Evolutionary conservation across 768 basidiomycete species (phyloP).

Genomic region (Tulasnella calospora): DNA sequence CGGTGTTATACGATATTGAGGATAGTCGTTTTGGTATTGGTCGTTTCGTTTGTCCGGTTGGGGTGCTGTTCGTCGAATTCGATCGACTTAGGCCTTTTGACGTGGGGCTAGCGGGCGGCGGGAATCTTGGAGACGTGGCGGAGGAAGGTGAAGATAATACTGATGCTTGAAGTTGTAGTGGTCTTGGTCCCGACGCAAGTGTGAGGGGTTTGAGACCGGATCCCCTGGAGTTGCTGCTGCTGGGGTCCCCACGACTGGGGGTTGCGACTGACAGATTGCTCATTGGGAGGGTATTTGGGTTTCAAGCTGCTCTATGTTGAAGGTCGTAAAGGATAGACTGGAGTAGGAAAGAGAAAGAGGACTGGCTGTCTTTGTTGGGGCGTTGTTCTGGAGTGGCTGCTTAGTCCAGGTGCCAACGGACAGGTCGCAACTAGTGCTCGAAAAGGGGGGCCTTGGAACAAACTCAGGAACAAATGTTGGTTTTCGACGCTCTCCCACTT

Average conservation of each 20-base stretch:
- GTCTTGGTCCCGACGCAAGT: slow-evolving; percentile 13
- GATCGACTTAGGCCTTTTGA: slow-evolving; percentile 12
- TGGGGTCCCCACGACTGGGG: neutral
- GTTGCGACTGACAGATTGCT: neutral
- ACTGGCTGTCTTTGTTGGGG: neutral
- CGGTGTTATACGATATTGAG: slow-evolving; percentile 37
- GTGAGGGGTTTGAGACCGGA: slow-evolving; percentile 23
- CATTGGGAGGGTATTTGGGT: neutral
- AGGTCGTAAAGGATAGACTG: neutral
- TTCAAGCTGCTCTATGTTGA: neutral
- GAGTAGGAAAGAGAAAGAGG: neutral
- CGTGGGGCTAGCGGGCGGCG: neutral
- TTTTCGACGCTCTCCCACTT: neutral
- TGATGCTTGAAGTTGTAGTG: slow-evolving; percentile 14
- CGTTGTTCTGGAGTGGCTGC: neutral
- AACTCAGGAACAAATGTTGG: slow-evolving; percentile 34
- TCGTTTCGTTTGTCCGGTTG: slow-evolving; percentile 2
- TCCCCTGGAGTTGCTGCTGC: neutral
- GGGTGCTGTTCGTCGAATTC: slow-evolving; percentile 10
- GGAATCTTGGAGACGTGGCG: neutral
- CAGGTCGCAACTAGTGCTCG: neutral
- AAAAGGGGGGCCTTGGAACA: neutral
- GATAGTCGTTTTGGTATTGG: slow-evolving; percentile 26
- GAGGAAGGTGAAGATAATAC: slow-evolving; percentile 15
- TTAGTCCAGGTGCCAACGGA: slow-evolving; percentile 1